A percentile compares a stretch with the other conserved stretches of the same genome.
Conservation (phyloP, 1,139 yeast genomes). For the Debaryomyces robertsiae region DNA sequence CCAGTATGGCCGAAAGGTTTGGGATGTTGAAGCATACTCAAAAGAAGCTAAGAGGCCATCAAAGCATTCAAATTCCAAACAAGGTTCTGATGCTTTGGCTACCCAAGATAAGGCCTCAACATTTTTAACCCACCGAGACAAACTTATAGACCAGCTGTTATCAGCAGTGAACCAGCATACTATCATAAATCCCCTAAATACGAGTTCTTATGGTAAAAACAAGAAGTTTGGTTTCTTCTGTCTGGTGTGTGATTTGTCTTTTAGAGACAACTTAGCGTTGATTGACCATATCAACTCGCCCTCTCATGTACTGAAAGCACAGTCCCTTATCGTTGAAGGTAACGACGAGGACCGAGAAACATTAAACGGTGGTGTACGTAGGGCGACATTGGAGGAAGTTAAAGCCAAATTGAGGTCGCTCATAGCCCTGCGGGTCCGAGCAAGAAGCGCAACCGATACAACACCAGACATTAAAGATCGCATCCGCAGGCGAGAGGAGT, state of each 20-base stretch:
- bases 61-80: constrained; percentile 11
- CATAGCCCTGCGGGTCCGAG: constrained; percentile 28
- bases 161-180: constrained; percentile 39
- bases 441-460: constrained; percentile 11
- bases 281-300: constrained; percentile 83
- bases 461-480: constrained; percentile 38
- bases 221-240: constrained; percentile 85
- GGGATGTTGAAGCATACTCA: constrained; percentile 71
- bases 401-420: constrained; percentile 36
- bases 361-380: constrained; percentile 35
- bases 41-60: constrained; percentile 41
- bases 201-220: constrained; percentile 31
- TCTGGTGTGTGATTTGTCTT: constrained; percentile 75
- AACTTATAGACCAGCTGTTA: constrained; percentile 34
- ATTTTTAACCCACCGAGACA: constrained; percentile 34
- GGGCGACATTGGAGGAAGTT: constrained; percentile 36
- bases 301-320: constrained; percentile 48
- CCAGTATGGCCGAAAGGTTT: constrained; percentile 65
- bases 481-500: constrained; percentile 41
- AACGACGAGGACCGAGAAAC: constrained; percentile 30
- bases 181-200: constrained; percentile 30
- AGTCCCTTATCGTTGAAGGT: constrained; percentile 30
- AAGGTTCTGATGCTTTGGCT: constrained; percentile 5
- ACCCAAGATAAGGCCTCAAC: constrained; percentile 24
- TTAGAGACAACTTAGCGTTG: constrained; percentile 77